These are phyloP conservation scores for Aspergillus sparsus DNA, from an alignment of 495 filamentous ascomycete genomes.

Conservation along the genomic window DNA sequence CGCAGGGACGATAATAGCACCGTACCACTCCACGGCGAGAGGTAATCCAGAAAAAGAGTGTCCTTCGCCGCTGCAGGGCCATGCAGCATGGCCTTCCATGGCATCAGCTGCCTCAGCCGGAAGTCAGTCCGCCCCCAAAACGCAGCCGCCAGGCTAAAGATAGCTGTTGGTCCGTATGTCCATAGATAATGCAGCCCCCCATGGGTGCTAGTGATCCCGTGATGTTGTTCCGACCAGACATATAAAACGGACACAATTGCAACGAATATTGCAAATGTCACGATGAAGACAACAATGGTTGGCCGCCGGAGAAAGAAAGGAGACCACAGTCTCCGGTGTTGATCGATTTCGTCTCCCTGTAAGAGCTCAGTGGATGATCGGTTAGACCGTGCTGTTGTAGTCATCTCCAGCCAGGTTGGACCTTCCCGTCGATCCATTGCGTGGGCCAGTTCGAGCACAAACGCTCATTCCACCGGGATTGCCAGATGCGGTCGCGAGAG, in stretches of 20 bases:
- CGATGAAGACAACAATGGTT: slow-evolving; percentile 6
- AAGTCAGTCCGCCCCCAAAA: slow-evolving; percentile 19
- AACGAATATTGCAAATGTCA: slow-evolving; percentile 5
- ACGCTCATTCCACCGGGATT: too few species aligned
- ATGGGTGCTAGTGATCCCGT: slow-evolving; percentile 10
- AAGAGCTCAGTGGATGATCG: too few species aligned
- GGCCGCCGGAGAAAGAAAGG: too few species aligned
- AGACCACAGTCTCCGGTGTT: too few species aligned
- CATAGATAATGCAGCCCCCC: slow-evolving; percentile 11
- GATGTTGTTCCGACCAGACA: background rate
- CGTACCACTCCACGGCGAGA: slow-evolving; percentile 20
- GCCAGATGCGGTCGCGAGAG: too few species aligned
- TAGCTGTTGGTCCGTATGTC: slow-evolving; percentile 21
- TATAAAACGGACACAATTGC: slow-evolving; percentile 10
- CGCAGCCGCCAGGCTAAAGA: slow-evolving; percentile 14
- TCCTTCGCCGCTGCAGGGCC: slow-evolving; percentile 14
- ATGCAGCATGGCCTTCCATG: slow-evolving; percentile 16
- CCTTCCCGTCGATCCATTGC: too few species aligned
- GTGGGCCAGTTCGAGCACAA: too few species aligned
- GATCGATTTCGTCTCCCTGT: too few species aligned
- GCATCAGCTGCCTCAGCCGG: slow-evolving; percentile 18
- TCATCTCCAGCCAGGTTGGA: too few species aligned
- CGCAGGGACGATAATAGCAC: slow-evolving; percentile 10
- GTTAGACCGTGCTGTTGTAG: too few species aligned
- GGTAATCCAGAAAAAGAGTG: slow-evolving; percentile 22